Conservation (phyloP, 768 basidiomycete genomes). For the Trametes punicea region DNA sequence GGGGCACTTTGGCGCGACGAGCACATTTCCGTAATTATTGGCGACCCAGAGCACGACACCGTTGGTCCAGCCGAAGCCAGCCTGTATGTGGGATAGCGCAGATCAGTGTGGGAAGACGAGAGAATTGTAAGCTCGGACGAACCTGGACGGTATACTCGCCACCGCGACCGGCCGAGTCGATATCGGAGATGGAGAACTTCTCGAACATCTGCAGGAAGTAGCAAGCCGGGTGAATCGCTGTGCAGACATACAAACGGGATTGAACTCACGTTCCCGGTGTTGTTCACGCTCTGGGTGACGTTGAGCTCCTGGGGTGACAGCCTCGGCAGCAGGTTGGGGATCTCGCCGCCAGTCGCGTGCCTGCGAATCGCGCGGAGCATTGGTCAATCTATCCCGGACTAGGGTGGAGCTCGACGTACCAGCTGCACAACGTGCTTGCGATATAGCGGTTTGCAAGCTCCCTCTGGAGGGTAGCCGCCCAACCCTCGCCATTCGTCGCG, state of each 20-base stretch:
- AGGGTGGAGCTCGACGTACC: constrained; percentile 45
- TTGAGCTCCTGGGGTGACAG: constrained; percentile 70
- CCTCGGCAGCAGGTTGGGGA: constrained; percentile 63
- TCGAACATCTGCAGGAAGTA: constrained; percentile 67
- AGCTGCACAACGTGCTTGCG: constrained; percentile 81
- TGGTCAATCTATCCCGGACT: neutral
- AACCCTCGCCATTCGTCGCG: constrained; percentile 56
- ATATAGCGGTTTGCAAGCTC: constrained; percentile 86
- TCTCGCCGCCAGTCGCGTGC: constrained; percentile 86
- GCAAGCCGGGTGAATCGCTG: neutral
- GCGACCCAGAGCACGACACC: constrained; percentile 77
- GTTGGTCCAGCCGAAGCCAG: constrained; percentile 89
- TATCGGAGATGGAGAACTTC: constrained; percentile 77
- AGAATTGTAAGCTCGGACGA: no score
- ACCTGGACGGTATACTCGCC: constrained; percentile 89
- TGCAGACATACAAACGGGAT: neutral
- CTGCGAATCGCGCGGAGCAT: constrained; percentile 35
- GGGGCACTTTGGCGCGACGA: constrained; percentile 67
- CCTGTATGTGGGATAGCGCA: constrained; percentile 32
- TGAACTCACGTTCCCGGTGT: constrained; percentile 70
- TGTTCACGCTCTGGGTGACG: constrained; percentile 58
- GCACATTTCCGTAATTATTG: constrained; percentile 55
- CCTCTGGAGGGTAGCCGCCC: constrained; percentile 58
- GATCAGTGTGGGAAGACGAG: neutral
- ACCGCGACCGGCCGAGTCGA: constrained; percentile 75